Conservation (phyloP, 768 basidiomycete species). For the Suillus sp. region DNA sequence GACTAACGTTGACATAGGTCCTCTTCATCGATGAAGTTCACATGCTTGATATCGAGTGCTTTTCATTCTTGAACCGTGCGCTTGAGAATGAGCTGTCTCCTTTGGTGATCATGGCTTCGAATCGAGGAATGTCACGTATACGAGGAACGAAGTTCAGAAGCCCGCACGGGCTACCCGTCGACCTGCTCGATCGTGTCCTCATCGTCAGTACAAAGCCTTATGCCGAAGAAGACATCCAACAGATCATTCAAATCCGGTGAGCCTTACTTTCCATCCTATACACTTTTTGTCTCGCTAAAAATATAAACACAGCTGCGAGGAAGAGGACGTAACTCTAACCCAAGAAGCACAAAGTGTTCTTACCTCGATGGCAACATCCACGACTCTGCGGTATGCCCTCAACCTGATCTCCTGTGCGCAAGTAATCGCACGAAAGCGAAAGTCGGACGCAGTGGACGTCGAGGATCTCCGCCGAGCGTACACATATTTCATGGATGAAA, state of each 20-base stretch:
- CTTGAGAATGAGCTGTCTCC: conserved; percentile 93
- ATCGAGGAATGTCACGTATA: conserved; percentile 92
- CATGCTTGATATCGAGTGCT: conserved; percentile 99
- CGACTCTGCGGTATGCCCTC: conserved; percentile 91
- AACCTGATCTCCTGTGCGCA: conserved; percentile 94
- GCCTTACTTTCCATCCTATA: background rate
- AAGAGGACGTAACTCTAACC: conserved; percentile 90
- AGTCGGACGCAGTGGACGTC: conserved; percentile 77
- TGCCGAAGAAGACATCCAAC: conserved; percentile 75
- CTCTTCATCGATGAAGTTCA: conserved; percentile 99
- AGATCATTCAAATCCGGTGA: conserved; percentile 92
- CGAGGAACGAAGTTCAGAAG: conserved; percentile 93
- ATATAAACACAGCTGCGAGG: conserved; percentile 64
- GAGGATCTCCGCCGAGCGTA: conserved; percentile 86
- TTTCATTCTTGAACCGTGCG: conserved; percentile 97
- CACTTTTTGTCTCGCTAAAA: conserved; percentile 12
- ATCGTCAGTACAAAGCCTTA: conserved; percentile 96
- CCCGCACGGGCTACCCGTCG: conserved; percentile 93
- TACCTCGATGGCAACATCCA: conserved; percentile 84
- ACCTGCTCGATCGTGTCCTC: conserved; percentile 91
- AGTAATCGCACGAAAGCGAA: conserved; percentile 82
- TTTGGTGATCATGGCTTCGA: conserved; percentile 97
- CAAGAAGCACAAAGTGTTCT: conserved; percentile 75
- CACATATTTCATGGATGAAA: conserved; percentile 90
- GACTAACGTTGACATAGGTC: conserved; percentile 52